Conservation (phyloP, 176 grass and related monocot genomes). For the Carex pumila region DNA sequence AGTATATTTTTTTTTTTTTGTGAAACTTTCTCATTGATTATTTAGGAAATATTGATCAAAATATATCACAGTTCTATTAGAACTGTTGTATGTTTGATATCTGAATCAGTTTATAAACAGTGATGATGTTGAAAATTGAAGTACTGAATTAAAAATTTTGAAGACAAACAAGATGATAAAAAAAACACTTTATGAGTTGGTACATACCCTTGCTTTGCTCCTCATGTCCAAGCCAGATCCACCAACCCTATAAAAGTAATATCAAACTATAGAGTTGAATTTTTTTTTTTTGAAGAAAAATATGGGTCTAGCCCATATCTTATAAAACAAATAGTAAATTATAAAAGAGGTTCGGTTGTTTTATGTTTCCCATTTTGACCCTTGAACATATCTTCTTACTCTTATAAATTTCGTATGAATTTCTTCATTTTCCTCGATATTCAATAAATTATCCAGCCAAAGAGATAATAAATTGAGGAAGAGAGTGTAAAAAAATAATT, state of each 20-base stretch:
- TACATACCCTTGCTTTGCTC: constrained; percentile 81
- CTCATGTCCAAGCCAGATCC: constrained; percentile 79
- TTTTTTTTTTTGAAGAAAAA: no score
- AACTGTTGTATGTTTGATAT: background rate
- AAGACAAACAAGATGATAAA: background rate
- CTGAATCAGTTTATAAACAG: background rate
- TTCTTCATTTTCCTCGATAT: no score
- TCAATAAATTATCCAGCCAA: no score
- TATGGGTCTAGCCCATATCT: no score
- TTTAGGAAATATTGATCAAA: background rate
- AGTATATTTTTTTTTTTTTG: background rate
- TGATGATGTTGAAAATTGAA: background rate
- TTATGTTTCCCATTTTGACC: background rate
- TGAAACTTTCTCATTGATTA: background rate
- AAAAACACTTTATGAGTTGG: background rate
- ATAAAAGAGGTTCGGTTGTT: background rate
- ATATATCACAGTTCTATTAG: background rate
- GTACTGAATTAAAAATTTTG: background rate
- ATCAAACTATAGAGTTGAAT: background rate
- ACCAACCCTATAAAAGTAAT: constrained; percentile 51
- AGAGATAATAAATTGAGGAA: background rate
- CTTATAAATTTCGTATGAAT: no score
- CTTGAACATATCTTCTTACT: no score
- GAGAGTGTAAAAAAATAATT: background rate
- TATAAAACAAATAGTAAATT: background rate